These are phyloP conservation scores for Lactarius deliciosus DNA, from an alignment of 768 basidiomycete genomes.

Conservation along the genomic window DNA sequence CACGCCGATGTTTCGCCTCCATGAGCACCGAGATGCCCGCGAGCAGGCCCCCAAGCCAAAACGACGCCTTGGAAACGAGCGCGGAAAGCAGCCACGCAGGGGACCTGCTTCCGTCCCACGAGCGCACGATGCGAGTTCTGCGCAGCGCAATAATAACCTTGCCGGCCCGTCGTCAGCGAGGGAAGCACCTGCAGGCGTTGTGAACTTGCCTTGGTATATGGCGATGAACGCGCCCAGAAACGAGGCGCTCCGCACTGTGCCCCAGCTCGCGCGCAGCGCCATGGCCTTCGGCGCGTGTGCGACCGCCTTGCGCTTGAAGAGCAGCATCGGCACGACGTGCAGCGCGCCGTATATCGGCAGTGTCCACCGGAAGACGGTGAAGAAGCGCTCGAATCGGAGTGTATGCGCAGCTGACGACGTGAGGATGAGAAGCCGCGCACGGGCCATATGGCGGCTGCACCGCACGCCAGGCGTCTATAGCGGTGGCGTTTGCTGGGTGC, in stretches of 20 bases:
- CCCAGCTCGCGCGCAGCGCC: conserved; percentile 61
- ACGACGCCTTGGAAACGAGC: conserved; percentile 68
- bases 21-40: conserved; percentile 78
- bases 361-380: conserved; percentile 82
- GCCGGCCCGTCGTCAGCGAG: not conserved
- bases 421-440: conserved; percentile 78
- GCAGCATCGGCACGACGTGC: conserved; percentile 81
- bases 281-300: conserved; percentile 63
- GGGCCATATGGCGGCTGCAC: conserved; percentile 50
- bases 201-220: conserved; percentile 64
- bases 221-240: conserved; percentile 84
- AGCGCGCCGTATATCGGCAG: conserved; percentile 83
- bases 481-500: conserved; percentile 10
- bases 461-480: conserved; percentile 10
- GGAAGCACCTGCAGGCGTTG: not conserved
- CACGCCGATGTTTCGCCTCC: conserved; percentile 82
- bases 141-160: conserved; percentile 50
- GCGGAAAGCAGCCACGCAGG: conserved; percentile 51
- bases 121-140: not conserved
- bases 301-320: conserved; percentile 76
- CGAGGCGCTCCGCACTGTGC: conserved; percentile 79
- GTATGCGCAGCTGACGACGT: conserved; percentile 54
- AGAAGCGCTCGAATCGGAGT: conserved; percentile 71
- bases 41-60: conserved; percentile 70
- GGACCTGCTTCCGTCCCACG: conserved; percentile 32